Evolutionary conservation across 257 asterid species (phyloP).

Genomic region (Fraxinus quadrangulata): DNA sequence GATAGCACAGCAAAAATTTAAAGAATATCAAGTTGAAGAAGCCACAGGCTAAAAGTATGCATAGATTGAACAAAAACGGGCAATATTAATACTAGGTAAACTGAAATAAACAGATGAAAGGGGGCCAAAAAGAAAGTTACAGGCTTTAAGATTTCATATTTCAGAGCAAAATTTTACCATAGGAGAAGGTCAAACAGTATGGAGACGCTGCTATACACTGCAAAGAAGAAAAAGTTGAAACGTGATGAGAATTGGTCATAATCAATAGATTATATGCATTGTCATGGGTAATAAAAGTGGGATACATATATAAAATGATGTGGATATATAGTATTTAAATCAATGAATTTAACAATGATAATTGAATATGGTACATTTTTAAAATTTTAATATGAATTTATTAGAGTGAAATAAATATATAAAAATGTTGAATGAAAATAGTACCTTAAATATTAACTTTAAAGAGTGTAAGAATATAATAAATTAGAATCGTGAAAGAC

Average conservation of each 20-base stretch:
- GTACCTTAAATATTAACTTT: no score
- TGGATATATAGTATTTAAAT: no score
- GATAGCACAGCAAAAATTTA: conserved; percentile 8
- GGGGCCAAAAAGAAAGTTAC: conserved; percentile 28
- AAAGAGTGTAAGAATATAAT: no score
- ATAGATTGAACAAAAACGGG: conserved; percentile 18
- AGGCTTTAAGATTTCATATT: conserved; percentile 5
- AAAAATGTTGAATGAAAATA: no score
- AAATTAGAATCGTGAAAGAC: no score
- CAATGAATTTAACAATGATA: no score
- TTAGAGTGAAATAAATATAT: no score
- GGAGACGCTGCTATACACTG: conserved; percentile 11
- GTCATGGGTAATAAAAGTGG: not conserved
- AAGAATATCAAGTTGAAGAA: conserved; percentile 28
- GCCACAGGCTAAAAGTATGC: conserved; percentile 28
- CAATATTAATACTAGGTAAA: not conserved
- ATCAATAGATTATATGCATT: conserved; percentile 11
- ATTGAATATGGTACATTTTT: no score
- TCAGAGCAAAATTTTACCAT: conserved; percentile 8
- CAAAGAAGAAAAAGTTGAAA: conserved; percentile 36
- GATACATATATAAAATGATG: no score
- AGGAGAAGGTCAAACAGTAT: conserved; percentile 28
- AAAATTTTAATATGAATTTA: no score
- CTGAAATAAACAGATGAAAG: conserved; percentile 6
- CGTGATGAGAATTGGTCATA: conserved; percentile 44